A percentile compares a stretch with the other conserved stretches of the same genome.
These are phyloP conservation scores for Haematococcus sp. DNA, from an alignment of 139 green algal species.

Conservation along the genomic window DNA sequence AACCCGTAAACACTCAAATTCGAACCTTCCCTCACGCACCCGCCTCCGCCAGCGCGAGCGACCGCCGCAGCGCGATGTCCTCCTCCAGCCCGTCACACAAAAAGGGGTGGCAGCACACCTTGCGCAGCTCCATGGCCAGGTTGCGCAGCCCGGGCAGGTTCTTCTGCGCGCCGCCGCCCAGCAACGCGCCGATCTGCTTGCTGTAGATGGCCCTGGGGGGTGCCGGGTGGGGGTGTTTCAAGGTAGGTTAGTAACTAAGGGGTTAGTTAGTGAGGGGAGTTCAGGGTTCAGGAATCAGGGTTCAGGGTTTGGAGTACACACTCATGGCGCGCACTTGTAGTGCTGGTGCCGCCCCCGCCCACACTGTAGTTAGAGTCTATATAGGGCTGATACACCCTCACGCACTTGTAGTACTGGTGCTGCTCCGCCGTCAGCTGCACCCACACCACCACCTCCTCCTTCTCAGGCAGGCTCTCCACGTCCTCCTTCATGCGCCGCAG, in stretches of 20 bases:
- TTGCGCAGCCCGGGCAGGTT: constrained; percentile 82
- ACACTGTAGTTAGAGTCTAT: too few species aligned
- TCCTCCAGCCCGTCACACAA: constrained; percentile 32
- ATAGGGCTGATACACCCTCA: too few species aligned
- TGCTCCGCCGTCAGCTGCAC: constrained; percentile 86
- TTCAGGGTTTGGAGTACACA: background rate
- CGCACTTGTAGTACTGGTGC: constrained; percentile 41
- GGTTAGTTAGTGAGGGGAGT: too few species aligned
- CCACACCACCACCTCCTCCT: constrained; percentile 91
- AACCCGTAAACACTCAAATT: background rate
- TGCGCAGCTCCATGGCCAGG: constrained; percentile 94
- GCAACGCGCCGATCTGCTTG: constrained; percentile 60
- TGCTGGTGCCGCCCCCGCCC: constrained; percentile 68
- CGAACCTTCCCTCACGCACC: background rate
- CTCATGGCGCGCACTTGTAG: constrained; percentile 22
- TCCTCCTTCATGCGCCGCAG: constrained; percentile 97
- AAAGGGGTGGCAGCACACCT: constrained; percentile 90
- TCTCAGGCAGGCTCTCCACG: constrained; percentile 92
- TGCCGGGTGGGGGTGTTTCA: background rate
- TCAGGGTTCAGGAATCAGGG: too few species aligned
- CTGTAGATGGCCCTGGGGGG: constrained; percentile 56
- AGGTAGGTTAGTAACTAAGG: background rate
- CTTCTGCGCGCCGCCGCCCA: constrained; percentile 49
- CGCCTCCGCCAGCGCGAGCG: background rate
- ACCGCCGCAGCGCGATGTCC: constrained; percentile 47